These are phyloP conservation scores for Podaxis carcinomalis DNA, from an alignment of 768 basidiomycete species.

Conservation along the genomic window DNA sequence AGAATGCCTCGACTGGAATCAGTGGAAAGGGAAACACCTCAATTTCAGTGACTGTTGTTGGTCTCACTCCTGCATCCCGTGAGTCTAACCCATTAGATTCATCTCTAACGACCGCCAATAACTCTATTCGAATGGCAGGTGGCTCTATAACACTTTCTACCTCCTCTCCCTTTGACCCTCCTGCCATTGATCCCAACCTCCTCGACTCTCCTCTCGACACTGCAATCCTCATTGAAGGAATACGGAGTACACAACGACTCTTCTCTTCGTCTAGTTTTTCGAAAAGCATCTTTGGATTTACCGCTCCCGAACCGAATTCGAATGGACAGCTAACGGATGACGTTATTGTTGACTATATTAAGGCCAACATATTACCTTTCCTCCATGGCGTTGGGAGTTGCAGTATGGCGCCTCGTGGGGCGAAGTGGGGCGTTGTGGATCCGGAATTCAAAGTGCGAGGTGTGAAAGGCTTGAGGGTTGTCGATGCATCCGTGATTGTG, in stretches of 20 bases:
- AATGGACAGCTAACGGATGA: background rate
- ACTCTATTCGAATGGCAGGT: background rate
- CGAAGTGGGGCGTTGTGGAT: conserved; percentile 30
- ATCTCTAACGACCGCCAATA: too few species aligned
- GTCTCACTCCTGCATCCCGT: background rate
- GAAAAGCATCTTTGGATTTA: background rate
- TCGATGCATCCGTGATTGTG: conserved; percentile 34
- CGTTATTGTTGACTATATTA: conserved; percentile 12
- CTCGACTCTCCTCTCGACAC: conserved; percentile 21
- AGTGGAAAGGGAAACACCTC: background rate
- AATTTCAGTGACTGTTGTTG: background rate
- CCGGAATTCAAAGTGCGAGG: conserved; percentile 32
- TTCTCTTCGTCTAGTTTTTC: background rate
- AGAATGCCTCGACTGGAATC: background rate
- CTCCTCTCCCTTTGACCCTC: conserved; percentile 34
- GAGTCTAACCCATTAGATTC: background rate
- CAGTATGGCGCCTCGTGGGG: conserved; percentile 22
- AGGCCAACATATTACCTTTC: conserved; percentile 13
- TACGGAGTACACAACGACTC: conserved; percentile 18
- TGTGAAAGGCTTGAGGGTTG: conserved; percentile 24
- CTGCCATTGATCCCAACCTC: conserved; percentile 34
- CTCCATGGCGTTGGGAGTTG: conserved; percentile 29
- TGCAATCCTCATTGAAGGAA: conserved; percentile 17
- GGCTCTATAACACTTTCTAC: conserved; percentile 28
- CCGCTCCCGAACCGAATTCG: background rate